Evolutionary conservation across 352 stramenopile species (phyloP).

Genomic region (Pythium rhizo-oryzae): DNA sequence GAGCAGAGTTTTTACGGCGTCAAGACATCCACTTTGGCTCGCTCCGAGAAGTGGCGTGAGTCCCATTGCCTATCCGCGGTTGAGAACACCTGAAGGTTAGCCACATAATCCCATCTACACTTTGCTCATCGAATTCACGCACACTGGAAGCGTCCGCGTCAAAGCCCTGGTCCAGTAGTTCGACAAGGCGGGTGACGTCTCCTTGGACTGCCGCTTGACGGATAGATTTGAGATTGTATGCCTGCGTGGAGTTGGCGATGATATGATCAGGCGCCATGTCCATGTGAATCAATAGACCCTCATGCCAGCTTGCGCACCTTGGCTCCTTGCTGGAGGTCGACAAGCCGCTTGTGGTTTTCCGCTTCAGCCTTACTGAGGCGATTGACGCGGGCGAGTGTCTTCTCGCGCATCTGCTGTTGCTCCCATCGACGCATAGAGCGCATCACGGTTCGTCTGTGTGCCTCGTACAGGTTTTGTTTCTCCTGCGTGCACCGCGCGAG

Average conservation of each 20-base stretch:
- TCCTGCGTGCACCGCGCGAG: conserved; percentile 9
- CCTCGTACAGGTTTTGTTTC: conserved; percentile 6
- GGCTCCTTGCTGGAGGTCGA: conserved; percentile 8
- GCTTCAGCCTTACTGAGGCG: background rate
- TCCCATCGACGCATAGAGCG: conserved; percentile 24
- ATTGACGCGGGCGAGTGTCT: conserved; percentile 6
- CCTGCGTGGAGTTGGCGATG: conserved; percentile 29
- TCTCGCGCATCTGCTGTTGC: conserved; percentile 11
- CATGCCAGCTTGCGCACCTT: background rate
- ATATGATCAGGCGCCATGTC: background rate
- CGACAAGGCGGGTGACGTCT: conserved; percentile 46
- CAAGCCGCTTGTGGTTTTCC: conserved; percentile 18
- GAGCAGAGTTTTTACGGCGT: conserved; percentile 53
- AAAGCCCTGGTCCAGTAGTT: conserved; percentile 55
- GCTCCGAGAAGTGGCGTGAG: conserved; percentile 64
- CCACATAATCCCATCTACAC: background rate
- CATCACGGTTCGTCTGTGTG: conserved; percentile 7
- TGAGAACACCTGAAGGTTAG: background rate
- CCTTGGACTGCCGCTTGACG: conserved; percentile 66
- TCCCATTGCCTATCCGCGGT: conserved; percentile 60
- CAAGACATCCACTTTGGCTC: conserved; percentile 49
- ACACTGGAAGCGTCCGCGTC: conserved; percentile 64
- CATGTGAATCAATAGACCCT: background rate
- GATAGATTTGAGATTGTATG: conserved; percentile 70
- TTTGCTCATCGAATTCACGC: conserved; percentile 6